These are phyloP conservation scores for Xylariaceae sp. DNA, from an alignment of 2,329 filamentous ascomycete genomes.

Conservation along the genomic window DNA sequence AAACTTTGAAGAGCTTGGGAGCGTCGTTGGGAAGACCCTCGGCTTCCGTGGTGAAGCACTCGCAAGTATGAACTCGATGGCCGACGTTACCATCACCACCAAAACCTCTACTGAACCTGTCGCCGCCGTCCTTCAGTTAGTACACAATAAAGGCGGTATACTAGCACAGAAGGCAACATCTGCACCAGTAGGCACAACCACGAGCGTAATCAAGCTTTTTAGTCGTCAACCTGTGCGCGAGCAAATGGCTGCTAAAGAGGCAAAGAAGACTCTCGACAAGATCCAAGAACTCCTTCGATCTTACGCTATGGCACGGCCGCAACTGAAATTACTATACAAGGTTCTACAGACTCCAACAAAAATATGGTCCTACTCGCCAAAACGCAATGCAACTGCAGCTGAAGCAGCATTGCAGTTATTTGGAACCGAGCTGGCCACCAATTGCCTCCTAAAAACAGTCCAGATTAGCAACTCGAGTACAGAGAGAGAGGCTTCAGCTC, in stretches of 20 bases:
- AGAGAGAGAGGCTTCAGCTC: slow-evolving; percentile 20
- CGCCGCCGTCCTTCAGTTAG: slow-evolving; percentile 57
- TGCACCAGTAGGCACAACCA: slow-evolving; percentile 72
- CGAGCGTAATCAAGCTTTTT: slow-evolving; percentile 67
- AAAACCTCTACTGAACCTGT: slow-evolving; percentile 66
- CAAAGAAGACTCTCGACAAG: slow-evolving; percentile 60
- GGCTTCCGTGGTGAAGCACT: slow-evolving; percentile 80
- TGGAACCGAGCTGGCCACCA: slow-evolving; percentile 60
- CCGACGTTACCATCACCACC: slow-evolving; percentile 67
- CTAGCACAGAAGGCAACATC: slow-evolving; percentile 48
- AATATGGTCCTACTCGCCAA: slow-evolving; percentile 70
- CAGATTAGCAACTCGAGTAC: slow-evolving; percentile 11
- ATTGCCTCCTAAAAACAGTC: slow-evolving; percentile 55
- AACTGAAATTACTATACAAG: slow-evolving; percentile 66
- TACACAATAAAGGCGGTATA: slow-evolving; percentile 50
- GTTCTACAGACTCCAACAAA: slow-evolving; percentile 60
- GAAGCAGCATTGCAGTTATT: slow-evolving; percentile 69
- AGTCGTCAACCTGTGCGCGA: slow-evolving; percentile 67
- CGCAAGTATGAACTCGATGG: slow-evolving; percentile 68
- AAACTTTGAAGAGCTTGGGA: slow-evolving; percentile 66
- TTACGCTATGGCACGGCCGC: slow-evolving; percentile 71
- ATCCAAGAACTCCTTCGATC: slow-evolving; percentile 67
- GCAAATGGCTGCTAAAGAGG: slow-evolving; percentile 63
- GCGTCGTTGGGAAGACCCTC: slow-evolving; percentile 64
- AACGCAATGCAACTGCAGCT: slow-evolving; percentile 53